These are phyloP conservation scores for Rhodamnia argentea DNA, from an alignment of 345 rosid genomes.

Conservation along the genomic window DNA sequence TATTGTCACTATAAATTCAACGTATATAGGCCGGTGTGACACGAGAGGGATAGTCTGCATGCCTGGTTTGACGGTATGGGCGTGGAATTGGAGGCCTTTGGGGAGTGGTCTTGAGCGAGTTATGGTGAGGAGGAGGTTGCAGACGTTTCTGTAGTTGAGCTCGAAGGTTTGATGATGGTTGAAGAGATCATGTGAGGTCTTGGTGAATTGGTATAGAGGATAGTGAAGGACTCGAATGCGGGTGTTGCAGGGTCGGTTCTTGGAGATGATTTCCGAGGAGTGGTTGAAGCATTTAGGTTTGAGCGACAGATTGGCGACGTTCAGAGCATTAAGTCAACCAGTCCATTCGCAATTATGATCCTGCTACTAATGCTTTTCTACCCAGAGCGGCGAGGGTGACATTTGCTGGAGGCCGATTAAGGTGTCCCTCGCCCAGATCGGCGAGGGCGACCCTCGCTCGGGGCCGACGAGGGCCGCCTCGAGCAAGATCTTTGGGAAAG, in stretches of 20 bases:
- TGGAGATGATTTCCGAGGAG: background rate
- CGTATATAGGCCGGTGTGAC: too few relatives aligned
- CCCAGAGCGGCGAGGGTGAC: too few relatives aligned
- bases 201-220: background rate
- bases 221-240: background rate
- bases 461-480: too few relatives aligned
- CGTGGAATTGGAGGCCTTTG: conserved; percentile 67
- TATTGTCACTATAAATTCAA: too few relatives aligned
- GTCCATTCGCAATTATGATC: background rate
- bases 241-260: background rate
- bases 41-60: background rate
- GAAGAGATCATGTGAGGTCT: background rate
- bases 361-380: too few relatives aligned
- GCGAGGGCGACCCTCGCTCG: too few relatives aligned
- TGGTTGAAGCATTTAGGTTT: background rate
- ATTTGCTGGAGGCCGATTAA: too few relatives aligned
- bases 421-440: too few relatives aligned
- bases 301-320: background rate
- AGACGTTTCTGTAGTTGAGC: conserved; percentile 31
- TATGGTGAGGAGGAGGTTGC: conserved; percentile 9
- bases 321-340: background rate
- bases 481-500: too few relatives aligned
- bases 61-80: conserved; percentile 56
- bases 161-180: conserved; percentile 2
- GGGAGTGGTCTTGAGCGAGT: too few relatives aligned